Evolutionary conservation across 2,329 filamentous ascomycete genomes (phyloP).

Genomic region (Stachybotrys chlorohalonatus): DNA sequence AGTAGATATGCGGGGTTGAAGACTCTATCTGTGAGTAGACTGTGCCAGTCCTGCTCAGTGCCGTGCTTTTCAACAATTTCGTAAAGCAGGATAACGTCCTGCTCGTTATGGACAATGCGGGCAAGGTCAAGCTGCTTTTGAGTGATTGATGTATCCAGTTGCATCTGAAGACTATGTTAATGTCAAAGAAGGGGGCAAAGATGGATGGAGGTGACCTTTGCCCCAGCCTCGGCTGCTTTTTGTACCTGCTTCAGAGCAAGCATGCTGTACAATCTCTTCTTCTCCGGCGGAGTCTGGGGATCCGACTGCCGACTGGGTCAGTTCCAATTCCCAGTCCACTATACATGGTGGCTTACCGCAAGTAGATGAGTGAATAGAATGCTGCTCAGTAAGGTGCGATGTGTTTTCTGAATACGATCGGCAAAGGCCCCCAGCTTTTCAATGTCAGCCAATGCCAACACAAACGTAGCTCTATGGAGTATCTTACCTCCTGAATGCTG

Average conservation of each 20-base stretch:
- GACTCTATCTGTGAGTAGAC: constrained; percentile 25
- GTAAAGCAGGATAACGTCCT: constrained; percentile 42
- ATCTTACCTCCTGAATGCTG: constrained; percentile 45
- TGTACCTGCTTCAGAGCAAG: constrained; percentile 43
- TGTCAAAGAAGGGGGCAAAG: not conserved
- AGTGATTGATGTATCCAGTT: constrained; percentile 8
- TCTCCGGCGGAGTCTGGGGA: constrained; percentile 35
- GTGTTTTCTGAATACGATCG: not conserved
- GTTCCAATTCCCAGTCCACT: constrained; percentile 3
- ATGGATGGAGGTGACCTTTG: constrained; percentile 24
- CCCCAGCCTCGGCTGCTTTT: constrained; percentile 35
- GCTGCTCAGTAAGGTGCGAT: constrained; percentile 37
- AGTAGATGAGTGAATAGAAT: constrained; percentile 44
- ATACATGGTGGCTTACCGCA: constrained; percentile 28
- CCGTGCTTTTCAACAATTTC: constrained; percentile 35
- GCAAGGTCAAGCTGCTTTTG: constrained; percentile 10
- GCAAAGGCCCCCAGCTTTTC: not conserved
- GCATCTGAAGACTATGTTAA: constrained; percentile 7
- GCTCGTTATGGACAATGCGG: constrained; percentile 32
- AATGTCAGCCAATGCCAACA: constrained; percentile 2
- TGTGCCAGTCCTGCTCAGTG: constrained; percentile 28
- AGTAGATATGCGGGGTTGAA: constrained; percentile 34
- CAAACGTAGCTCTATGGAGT: not conserved
- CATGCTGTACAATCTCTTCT: constrained; percentile 41
- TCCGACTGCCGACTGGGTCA: constrained; percentile 25